Percentiles rank a stretch among this genome's conserved stretches.
These are phyloP conservation scores for Agaricus blazei DNA, from an alignment of 768 basidiomycete genomes.

Conservation along the genomic window DNA sequence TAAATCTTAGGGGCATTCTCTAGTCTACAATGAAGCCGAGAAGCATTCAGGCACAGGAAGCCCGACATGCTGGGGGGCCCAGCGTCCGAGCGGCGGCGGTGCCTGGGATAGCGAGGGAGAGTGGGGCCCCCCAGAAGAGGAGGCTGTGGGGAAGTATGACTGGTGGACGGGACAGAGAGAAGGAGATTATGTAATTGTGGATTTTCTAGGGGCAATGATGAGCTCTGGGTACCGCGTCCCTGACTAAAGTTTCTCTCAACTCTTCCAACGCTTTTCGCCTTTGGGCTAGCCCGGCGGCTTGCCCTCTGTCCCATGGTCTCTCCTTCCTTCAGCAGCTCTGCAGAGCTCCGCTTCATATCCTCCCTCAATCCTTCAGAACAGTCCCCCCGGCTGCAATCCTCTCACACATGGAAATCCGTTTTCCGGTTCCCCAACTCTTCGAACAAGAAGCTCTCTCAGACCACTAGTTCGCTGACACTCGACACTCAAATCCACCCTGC, in stretches of 20 bases:
- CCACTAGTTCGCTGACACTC: conserved; percentile 40
- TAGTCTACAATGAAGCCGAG: not conserved
- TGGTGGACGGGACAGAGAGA: not conserved
- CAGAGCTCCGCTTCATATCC: conserved; percentile 17
- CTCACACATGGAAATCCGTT: conserved; percentile 62
- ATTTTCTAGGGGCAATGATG: conserved; percentile 20
- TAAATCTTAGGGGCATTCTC: not conserved
- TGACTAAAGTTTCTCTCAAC: conserved; percentile 14
- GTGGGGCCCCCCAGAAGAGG: not conserved
- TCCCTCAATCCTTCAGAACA: conserved; percentile 17
- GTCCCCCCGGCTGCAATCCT: conserved; percentile 26
- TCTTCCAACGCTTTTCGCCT: conserved; percentile 12
- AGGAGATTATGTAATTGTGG: conserved; percentile 24
- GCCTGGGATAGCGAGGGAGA: not conserved
- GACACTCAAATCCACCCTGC: conserved; percentile 40
- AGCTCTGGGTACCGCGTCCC: conserved; percentile 18
- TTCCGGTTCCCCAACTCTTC: conserved; percentile 65
- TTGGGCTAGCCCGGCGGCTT: conserved; percentile 12
- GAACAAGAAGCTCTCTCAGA: conserved; percentile 49
- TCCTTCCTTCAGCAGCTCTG: conserved; percentile 17
- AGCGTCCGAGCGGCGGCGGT: not conserved
- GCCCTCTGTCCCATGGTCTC: conserved; percentile 19
- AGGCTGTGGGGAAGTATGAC: not conserved
- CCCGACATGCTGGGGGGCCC: too few relatives aligned
- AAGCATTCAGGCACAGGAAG: not conserved